Evolutionary conservation across 257 asterid genomes (phyloP).

Genomic region (Nemophila menziesii): DNA sequence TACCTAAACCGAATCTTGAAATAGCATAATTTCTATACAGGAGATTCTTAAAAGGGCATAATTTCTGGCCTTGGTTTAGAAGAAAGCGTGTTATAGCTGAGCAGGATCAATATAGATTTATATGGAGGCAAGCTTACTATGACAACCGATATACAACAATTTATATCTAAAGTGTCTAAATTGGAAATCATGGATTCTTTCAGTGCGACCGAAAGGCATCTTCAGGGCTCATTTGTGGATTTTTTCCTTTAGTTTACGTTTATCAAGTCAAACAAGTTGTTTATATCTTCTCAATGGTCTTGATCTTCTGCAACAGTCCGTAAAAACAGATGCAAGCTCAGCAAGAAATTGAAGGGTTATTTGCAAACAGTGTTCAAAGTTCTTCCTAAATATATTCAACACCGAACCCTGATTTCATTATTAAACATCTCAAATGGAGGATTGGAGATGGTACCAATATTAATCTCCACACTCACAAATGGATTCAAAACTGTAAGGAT

Average conservation of each 20-base stretch:
- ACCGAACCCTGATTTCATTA: constrained; percentile 95
- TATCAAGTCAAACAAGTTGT: constrained; percentile 3
- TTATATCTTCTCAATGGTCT: constrained; percentile 7
- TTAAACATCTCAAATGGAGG: too few species aligned
- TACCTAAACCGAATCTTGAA: too few species aligned
- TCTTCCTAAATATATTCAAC: constrained; percentile 72
- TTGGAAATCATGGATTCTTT: constrained; percentile 75
- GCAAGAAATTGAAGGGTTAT: constrained; percentile 69
- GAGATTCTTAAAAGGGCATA: constrained; percentile 80
- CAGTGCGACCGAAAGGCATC: constrained; percentile 76
- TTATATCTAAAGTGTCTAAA: constrained; percentile 61
- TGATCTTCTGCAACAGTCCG: constrained; percentile 25
- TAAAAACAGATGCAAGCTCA: constrained; percentile 40
- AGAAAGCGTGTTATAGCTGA: constrained; percentile 92
- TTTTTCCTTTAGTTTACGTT: not conserved
- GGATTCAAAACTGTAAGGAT: too few species aligned
- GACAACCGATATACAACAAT: constrained; percentile 51
- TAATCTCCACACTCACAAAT: too few species aligned
- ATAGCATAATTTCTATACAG: constrained; percentile 30
- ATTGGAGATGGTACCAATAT: too few species aligned
- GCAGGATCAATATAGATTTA: constrained; percentile 75
- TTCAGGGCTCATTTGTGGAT: constrained; percentile 24
- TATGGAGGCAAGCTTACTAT: constrained; percentile 91
- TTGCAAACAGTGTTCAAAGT: constrained; percentile 52
- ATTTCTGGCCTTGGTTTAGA: constrained; percentile 85